Percentiles rank a stretch among this genome's conserved stretches.
Conservation (phyloP, 306 rosid genomes). For the Cicer arietinum region DNA sequence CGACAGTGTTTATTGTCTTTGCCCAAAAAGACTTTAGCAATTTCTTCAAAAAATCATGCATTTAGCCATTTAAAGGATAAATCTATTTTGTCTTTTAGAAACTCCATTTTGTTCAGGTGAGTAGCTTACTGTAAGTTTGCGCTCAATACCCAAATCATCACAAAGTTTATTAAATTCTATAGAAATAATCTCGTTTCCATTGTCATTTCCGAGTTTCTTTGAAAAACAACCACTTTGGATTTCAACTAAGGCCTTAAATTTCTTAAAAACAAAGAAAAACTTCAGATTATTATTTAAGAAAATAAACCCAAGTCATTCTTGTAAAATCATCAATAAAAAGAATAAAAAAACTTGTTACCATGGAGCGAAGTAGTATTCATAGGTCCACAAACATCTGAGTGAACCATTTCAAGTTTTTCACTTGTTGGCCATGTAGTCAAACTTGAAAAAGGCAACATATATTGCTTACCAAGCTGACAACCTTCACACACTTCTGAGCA, state of each 20-base stretch:
- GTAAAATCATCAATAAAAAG: background rate
- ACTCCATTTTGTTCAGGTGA: no score
- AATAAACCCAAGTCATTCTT: background rate
- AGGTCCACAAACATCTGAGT: background rate
- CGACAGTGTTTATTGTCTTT: no score
- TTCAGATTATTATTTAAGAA: background rate
- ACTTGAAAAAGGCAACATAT: background rate
- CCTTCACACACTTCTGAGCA: background rate
- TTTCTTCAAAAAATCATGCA: no score
- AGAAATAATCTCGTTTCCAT: background rate
- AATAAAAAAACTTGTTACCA: background rate
- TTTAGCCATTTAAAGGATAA: no score
- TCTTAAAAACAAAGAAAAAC: background rate
- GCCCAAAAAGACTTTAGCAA: background rate
- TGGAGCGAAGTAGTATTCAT: background rate
- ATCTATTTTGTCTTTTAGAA: background rate
- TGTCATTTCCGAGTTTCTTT: background rate
- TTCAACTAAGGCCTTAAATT: background rate
- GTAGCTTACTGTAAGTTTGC: no score
- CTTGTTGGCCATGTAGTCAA: background rate
- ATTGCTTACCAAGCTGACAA: background rate
- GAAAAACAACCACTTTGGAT: background rate
- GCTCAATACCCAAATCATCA: no score
- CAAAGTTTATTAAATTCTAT: no score
- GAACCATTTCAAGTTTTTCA: background rate